Conservation (phyloP, 2,329 filamentous ascomycete species). For the Fusarium domesticum region DNA sequence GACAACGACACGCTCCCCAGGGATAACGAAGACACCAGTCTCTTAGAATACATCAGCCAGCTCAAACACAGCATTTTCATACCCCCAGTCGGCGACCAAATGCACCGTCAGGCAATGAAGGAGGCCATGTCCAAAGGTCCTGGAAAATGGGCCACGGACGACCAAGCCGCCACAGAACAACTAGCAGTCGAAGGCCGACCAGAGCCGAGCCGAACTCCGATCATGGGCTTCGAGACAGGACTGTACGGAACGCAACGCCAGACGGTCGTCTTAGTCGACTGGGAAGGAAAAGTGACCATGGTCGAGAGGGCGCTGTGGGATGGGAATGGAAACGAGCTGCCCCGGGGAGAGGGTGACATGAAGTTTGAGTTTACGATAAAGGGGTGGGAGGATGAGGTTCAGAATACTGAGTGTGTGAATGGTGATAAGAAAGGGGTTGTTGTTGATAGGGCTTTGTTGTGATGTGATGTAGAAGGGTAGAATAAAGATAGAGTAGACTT, state of each 20-base stretch:
- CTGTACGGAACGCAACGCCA: slow-evolving; percentile 65
- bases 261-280: slow-evolving; percentile 60
- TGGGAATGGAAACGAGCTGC: slow-evolving; percentile 52
- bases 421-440: slow-evolving; percentile 4
- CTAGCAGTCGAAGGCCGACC: slow-evolving; percentile 38
- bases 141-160: slow-evolving; percentile 39
- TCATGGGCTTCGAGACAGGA: slow-evolving; percentile 52
- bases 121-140: slow-evolving; percentile 39
- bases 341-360: slow-evolving; percentile 53
- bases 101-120: slow-evolving; percentile 45
- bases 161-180: slow-evolving; percentile 37
- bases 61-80: slow-evolving; percentile 62
- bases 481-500: too few relatives aligned
- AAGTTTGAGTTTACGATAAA: slow-evolving; percentile 56
- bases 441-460: background rate
- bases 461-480: too few relatives aligned
- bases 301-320: slow-evolving; percentile 61
- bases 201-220: slow-evolving; percentile 31
- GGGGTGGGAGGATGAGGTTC: slow-evolving; percentile 42
- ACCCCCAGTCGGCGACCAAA: slow-evolving; percentile 52
- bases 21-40: slow-evolving; percentile 38
- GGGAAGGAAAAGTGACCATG: slow-evolving; percentile 59
- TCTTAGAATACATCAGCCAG: slow-evolving; percentile 52
- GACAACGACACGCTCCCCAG: slow-evolving; percentile 55
- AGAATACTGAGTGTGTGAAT: slow-evolving; percentile 1